A percentile compares a stretch with the other conserved stretches of the same genome.
These are phyloP conservation scores for Phytophthora capsici DNA, from an alignment of 352 stramenopile genomes.

Conservation along the genomic window DNA sequence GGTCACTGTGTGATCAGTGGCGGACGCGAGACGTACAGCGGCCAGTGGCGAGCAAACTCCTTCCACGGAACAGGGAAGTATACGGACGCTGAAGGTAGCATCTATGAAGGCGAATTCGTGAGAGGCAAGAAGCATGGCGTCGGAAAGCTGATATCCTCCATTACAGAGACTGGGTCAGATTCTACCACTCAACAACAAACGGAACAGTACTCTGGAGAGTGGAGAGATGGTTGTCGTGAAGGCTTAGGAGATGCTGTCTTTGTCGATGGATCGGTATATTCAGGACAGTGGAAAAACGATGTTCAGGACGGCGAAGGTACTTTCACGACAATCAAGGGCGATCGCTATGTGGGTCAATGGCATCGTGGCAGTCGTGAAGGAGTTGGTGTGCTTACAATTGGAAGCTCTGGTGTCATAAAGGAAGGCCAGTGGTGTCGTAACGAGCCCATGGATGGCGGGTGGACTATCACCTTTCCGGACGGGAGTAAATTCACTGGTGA, in stretches of 20 bases:
- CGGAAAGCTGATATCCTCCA: slow-evolving; percentile 41
- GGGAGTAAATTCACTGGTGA: slow-evolving; percentile 77
- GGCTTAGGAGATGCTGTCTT: slow-evolving; percentile 68
- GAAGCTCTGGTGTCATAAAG: slow-evolving; percentile 62
- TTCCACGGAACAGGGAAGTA: slow-evolving; percentile 85
- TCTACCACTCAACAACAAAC: slow-evolving; percentile 7
- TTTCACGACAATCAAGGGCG: slow-evolving; percentile 54
- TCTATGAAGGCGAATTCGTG: slow-evolving; percentile 87
- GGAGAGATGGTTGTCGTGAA: slow-evolving; percentile 56
- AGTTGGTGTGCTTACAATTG: slow-evolving; percentile 49
- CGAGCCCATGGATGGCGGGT: slow-evolving; percentile 70
- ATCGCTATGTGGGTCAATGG: slow-evolving; percentile 82
- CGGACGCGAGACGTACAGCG: slow-evolving; percentile 74
- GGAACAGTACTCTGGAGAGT: slow-evolving; percentile 73
- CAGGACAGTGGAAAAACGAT: slow-evolving; percentile 61
- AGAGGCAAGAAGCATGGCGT: slow-evolving; percentile 79
- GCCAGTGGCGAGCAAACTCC: slow-evolving; percentile 70
- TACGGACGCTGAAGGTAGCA: slow-evolving; percentile 78
- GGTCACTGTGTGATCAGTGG: slow-evolving; percentile 81
- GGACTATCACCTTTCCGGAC: slow-evolving; percentile 80
- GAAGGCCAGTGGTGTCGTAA: slow-evolving; percentile 69
- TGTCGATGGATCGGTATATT: slow-evolving; percentile 62
- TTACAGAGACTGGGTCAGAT: slow-evolving; percentile 27
- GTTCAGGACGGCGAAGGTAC: slow-evolving; percentile 70
- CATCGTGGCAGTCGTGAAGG: slow-evolving; percentile 58